Evolutionary conservation across 2,329 filamentous ascomycete genomes (phyloP).

Genomic region (Ophiostoma sp.): DNA sequence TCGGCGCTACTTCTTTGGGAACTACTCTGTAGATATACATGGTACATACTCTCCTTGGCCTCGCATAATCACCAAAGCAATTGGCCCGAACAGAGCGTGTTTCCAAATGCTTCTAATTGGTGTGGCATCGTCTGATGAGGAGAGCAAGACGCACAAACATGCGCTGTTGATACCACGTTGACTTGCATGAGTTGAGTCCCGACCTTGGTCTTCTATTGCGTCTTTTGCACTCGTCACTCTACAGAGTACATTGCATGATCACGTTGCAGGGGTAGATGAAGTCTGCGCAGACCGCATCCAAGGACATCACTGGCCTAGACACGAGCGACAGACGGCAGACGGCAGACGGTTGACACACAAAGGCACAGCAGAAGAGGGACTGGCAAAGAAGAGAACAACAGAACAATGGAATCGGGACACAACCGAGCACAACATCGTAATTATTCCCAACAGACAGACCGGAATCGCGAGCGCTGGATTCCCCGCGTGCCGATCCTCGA

Average conservation of each 20-base stretch:
- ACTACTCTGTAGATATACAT: too few species aligned
- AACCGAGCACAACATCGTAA: background rate
- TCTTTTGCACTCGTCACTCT: background rate
- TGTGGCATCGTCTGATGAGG: background rate
- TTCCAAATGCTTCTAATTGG: background rate
- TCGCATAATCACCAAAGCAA: background rate
- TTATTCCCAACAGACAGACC: background rate
- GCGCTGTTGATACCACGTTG: background rate
- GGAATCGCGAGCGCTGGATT: background rate
- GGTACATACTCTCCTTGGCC: background rate
- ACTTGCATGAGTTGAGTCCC: background rate
- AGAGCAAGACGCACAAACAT: background rate
- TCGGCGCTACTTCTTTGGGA: background rate
- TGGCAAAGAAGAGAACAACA: background rate
- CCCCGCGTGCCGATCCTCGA: slow-evolving; percentile 1
- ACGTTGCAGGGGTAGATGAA: background rate
- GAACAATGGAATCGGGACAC: background rate
- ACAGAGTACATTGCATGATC: background rate
- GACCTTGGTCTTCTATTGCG: background rate
- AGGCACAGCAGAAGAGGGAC: background rate
- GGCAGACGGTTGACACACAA: background rate
- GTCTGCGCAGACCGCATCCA: background rate
- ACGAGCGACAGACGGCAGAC: background rate
- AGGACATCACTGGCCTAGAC: background rate
- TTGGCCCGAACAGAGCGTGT: background rate